These are phyloP conservation scores for Pseudogymnoascus sp. DNA, from an alignment of 2,329 filamentous ascomycete genomes.

Conservation along the genomic window DNA sequence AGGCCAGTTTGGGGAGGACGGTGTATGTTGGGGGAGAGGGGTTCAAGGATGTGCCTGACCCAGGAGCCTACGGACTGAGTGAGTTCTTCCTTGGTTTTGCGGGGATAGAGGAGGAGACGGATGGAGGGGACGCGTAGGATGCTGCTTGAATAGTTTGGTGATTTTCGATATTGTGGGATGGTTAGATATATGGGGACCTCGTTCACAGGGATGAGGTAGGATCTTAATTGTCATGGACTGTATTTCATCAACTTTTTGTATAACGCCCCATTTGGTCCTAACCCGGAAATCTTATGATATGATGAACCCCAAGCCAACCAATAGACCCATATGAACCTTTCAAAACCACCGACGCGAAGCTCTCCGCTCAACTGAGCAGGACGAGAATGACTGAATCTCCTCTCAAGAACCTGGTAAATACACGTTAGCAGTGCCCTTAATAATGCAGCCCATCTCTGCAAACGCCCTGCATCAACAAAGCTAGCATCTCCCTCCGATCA, in stretches of 20 bases:
- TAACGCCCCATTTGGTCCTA: constrained; percentile 10
- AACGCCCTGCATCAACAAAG: background rate
- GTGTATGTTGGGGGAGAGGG: constrained; percentile 76
- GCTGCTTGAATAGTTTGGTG: background rate
- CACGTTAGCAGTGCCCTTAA: background rate
- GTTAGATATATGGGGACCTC: constrained; percentile 1
- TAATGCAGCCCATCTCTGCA: constrained; percentile 8
- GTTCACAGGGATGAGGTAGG: background rate
- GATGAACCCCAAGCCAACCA: constrained; percentile 10
- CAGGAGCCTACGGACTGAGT: constrained; percentile 68
- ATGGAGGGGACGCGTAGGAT: constrained; percentile 11
- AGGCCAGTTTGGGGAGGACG: constrained; percentile 73
- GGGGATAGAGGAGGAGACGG: constrained; percentile 25
- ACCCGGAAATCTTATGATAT: constrained; percentile 9
- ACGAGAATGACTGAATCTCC: constrained; percentile 32
- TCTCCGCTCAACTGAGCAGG: constrained; percentile 27
- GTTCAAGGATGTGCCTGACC: constrained; percentile 66
- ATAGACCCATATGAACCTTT: constrained; percentile 10
- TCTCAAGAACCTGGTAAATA: constrained; percentile 28
- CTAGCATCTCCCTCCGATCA: background rate
- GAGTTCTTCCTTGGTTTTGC: constrained; percentile 76
- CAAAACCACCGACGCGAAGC: constrained; percentile 6
- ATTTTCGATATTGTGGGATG: constrained; percentile 4
- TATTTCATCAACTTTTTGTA: constrained; percentile 21
- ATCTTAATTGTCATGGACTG: constrained; percentile 9